phyloP scores from a whole-genome alignment of 2,329 filamentous ascomycete species.

The Fusarium anguioides region DNA sequence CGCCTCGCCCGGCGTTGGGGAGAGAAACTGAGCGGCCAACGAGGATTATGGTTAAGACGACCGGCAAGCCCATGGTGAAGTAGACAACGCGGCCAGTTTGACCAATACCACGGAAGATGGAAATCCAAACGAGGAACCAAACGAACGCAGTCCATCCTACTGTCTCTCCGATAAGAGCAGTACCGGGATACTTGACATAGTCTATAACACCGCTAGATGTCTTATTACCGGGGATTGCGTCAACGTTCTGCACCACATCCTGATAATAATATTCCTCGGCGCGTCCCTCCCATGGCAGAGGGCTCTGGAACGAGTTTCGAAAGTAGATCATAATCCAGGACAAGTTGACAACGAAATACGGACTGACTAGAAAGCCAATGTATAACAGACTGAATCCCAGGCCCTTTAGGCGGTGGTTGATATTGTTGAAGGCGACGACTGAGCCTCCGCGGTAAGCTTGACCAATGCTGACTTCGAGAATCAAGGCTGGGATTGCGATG shows the following conservation, averaged over 20 bases:
- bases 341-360: conserved; percentile 67
- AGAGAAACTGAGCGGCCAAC: conserved; percentile 65
- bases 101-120: conserved; percentile 68
- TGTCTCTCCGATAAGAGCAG: conserved; percentile 63
- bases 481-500: conserved; percentile 65
- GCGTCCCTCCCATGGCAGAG: conserved; percentile 63
- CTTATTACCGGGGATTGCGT: conserved; percentile 54
- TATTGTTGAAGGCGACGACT: conserved; percentile 65
- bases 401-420: conserved; percentile 64
- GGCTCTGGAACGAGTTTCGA: conserved; percentile 64
- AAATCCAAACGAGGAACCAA: conserved; percentile 70
- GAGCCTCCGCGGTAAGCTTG: conserved; percentile 68
- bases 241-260: conserved; percentile 61
- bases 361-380: conserved; percentile 65
- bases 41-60: conserved; percentile 66
- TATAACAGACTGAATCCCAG: conserved; percentile 64
- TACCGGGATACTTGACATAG: conserved; percentile 60
- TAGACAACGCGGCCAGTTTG: conserved; percentile 69
- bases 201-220: conserved; percentile 53
- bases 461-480: conserved; percentile 75
- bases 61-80: conserved; percentile 70
- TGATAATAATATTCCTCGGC: conserved; percentile 64
- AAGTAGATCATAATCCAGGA: conserved; percentile 71
- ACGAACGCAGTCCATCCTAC: conserved; percentile 68
- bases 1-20: conserved; percentile 63